These are phyloP conservation scores for Diatrype stigma DNA, from an alignment of 2,329 filamentous ascomycete genomes.

Conservation along the genomic window DNA sequence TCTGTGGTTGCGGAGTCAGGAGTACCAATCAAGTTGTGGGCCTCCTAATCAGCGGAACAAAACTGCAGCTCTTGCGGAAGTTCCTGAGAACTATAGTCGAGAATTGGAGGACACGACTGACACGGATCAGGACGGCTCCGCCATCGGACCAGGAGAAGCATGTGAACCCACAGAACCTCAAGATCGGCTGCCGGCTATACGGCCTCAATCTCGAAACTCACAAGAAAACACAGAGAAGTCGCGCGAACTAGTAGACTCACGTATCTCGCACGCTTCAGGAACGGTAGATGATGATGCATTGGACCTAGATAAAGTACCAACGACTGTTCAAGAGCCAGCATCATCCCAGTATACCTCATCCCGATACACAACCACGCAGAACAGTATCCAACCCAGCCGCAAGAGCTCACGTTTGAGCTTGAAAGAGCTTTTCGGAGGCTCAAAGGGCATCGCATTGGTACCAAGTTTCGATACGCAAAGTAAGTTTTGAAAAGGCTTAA, in stretches of 20 bases:
- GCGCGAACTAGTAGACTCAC: neutral
- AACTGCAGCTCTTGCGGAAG: conserved; percentile 8
- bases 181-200: neutral
- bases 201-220: neutral
- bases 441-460: conserved; percentile 4
- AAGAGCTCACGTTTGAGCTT: conserved; percentile 15
- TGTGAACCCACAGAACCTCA: neutral
- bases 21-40: conserved; percentile 15
- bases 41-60: conserved; percentile 16
- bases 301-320: neutral
- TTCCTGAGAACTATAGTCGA: conserved; percentile 2
- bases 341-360: conserved; percentile 23
- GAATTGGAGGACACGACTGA: neutral
- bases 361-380: conserved; percentile 19
- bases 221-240: conserved; percentile 1
- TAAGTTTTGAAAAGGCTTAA: conserved; percentile 7
- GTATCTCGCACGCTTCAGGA: conserved; percentile 6
- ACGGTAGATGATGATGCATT: neutral
- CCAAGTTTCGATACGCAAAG: conserved; percentile 12
- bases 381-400: conserved; percentile 17
- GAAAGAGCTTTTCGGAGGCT: conserved; percentile 10
- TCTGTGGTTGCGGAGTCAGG: conserved; percentile 26
- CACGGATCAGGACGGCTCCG: neutral
- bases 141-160: neutral
- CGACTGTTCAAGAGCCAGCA: conserved; percentile 10